Evolutionary conservation across 2,329 filamentous ascomycete genomes (phyloP), one percentile per base, ranked within the genome.

Genomic region (Madurella mycetomatis): DNA sequence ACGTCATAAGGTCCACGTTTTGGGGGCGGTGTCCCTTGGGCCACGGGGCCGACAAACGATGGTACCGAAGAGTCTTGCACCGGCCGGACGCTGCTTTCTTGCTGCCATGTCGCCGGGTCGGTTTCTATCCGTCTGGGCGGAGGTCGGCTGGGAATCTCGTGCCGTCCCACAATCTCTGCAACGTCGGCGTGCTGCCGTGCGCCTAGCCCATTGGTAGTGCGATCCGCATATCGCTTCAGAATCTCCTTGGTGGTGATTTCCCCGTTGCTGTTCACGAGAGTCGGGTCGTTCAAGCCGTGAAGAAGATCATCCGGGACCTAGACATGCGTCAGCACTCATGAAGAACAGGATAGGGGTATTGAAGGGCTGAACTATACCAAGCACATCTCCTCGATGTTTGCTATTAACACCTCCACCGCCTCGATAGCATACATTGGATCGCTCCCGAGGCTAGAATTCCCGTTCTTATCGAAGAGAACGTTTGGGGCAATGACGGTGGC

Each of bases 201-300:
- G 7, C 59, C 60, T 32, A 55, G 47, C n/a, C 72, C 70, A 55
- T 67, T 73, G 1, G 67, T 65, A 52, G 74, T 72, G 58, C 94
- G 86, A 66, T 95, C 90, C 47, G 91, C 91, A 71, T 95, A 96
- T 53, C 90, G 85, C 69, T 92, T 95, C 49, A 99, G 79, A 51
- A 99, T 97, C 66, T 99, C 94, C 71, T 99, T 99, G 5, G 92
- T 95, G 1, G 92, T 96, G 58, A 96, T 86, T 56, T 99, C 92
- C 44, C 87, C 86, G 60, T 81, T 86, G 65, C 84, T 87, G 68
- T 86, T 90, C 72, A 95, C 92, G 49, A 96, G 82, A 18, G 82
- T 81, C 4, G 86, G 86, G 69, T 99, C 92, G 67, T 86, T 89
- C 25, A 97, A 78, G 49, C 96, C 85, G 50, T 88, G 86, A 65